Base-by-base conservation (phyloP, 345 rosid genomes). In the Hypericum androsaemum region DNA sequence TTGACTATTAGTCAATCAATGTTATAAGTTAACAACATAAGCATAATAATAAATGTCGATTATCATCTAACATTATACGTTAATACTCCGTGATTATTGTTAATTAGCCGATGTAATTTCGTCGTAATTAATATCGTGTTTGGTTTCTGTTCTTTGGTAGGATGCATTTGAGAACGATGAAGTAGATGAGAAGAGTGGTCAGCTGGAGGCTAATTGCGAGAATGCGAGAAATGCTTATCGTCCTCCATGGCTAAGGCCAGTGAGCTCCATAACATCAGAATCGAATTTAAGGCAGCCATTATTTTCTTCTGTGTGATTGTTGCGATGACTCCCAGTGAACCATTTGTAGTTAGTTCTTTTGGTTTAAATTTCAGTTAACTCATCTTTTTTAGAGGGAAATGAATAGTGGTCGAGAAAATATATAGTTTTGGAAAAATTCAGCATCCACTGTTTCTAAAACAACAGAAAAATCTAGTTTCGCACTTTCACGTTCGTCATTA, bases 161-260 rank as follows among this genome's bases (percentile, higher is more conserved):
- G 80, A 72, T 39, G 95, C 85, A 5, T 73, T 73, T 9, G 89
- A 82, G 41, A 77, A 65, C 46, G 98, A 90, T 58, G 98, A 84
- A 64, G 41, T 56, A 7, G 96, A 90, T 56, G 58, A 63, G 54
- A 66, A 72, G 74, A 70, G 42, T 6, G 75, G 83, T 6, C 64
- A 66, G 62, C 50, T 79, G 64, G 85, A 75, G 67, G 52, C 42
- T 1, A 77, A 74, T 46, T 82, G 46, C 12, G 62, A 41, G 42
- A 71, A 57, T 12, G 98, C 96, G 10, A 65, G 51, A 14, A 64
- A 38, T 5, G 89, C 81, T 3, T 90, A 84, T 57, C 41, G 72
- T 28, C 79, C 71, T 10, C 89, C 84, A 50, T 77, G 69, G 66
- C 60, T 84, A 47, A 76, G 28, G 64, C 62, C 73, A 5, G 57